Conservation (phyloP, 2,329 filamentous ascomycete species). For the Metarhizium anisopliae region DNA sequence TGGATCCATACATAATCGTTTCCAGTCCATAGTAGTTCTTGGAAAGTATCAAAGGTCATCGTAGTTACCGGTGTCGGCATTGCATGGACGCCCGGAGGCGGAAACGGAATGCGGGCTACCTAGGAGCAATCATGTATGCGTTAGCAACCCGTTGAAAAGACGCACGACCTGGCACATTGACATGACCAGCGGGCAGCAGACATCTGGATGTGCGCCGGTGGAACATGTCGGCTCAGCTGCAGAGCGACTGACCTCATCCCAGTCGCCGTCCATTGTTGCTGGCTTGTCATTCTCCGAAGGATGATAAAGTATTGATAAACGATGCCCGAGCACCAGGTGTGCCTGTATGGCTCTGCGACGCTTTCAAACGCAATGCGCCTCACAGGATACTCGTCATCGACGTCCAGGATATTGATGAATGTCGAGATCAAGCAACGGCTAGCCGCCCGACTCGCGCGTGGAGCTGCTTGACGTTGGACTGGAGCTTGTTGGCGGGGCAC, state of each 20-base stretch:
- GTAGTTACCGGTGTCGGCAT: slow-evolving; percentile 65
- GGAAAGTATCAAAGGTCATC: slow-evolving; percentile 78
- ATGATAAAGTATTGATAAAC: slow-evolving; percentile 20
- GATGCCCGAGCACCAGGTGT: slow-evolving; percentile 1
- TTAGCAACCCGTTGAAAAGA: not conserved
- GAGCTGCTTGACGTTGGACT: not conserved
- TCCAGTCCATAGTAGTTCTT: slow-evolving; percentile 89
- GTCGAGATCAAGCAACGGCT: not conserved
- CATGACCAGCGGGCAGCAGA: not conserved
- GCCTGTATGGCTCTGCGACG: slow-evolving; percentile 7
- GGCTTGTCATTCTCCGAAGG: slow-evolving; percentile 26
- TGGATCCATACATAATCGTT: slow-evolving; percentile 67
- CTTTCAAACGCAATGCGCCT: slow-evolving; percentile 1
- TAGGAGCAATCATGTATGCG: slow-evolving; percentile 24
- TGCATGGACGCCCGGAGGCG: slow-evolving; percentile 63
- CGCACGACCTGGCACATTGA: not conserved
- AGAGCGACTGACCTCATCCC: slow-evolving; percentile 47
- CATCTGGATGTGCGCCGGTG: not conserved
- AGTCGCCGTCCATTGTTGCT: slow-evolving; percentile 55
- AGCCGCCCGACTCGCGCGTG: not conserved
- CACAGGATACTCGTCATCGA: not conserved
- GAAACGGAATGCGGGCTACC: slow-evolving; percentile 75
- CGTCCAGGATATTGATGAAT: slow-evolving; percentile 1
- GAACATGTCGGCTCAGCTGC: not conserved
- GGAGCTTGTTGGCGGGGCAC: slow-evolving; percentile 2